Base-by-base conservation (phyloP, 495 filamentous ascomycete species). In the Diplogelasinospora grovesii region DNA sequence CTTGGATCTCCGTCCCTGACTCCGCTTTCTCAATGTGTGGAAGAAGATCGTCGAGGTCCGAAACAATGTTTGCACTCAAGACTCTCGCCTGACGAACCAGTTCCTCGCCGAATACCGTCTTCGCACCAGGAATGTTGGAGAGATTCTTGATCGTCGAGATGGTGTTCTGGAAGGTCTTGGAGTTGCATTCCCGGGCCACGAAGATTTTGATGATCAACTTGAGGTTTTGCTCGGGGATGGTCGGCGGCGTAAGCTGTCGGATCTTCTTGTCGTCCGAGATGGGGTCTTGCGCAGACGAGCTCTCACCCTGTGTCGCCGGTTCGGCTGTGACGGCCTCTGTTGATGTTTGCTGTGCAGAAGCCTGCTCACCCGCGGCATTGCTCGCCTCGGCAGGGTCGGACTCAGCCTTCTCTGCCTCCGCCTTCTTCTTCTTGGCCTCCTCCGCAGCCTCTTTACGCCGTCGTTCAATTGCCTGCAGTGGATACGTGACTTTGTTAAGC, bases 121-220 rank as follows among this genome's bases (percentile, higher is more conserved):
- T 88, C 11, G 93, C 89, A 19, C 82, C 87, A 16, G 89, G 88
- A 43, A 99, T 87, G 31, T 83, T 80, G 24, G 92, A 95, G 22
- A 99, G 79, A 53, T 97, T 95, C 65, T 94, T 95, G 70, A 99
- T 97, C 7, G 92, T 90, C 13, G 93, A 89, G 31, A 97, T 75
- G 0, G 93, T 96, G 54, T 97, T 90, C 51, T 86, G 82, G 74
- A 97, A 97, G 2, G 89, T 96, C 68, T 94, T 95, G 34, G 85
- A 88, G 51, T 83, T 92, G 65, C 92, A 99, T 59, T 99, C 92
- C 21, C 88, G 84, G 37, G 92, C 89, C 9, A 90, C 85, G 46
- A 99, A 81, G 45, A 99, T 94, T 51, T 93, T 92, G 52, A 96
- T 86, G 8, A 99, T 88, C 27, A 97, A 70, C 54, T 83, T 85